These are phyloP conservation scores for Aspergillus felis DNA, from an alignment of 2,329 filamentous ascomycete species.

Conservation along the genomic window DNA sequence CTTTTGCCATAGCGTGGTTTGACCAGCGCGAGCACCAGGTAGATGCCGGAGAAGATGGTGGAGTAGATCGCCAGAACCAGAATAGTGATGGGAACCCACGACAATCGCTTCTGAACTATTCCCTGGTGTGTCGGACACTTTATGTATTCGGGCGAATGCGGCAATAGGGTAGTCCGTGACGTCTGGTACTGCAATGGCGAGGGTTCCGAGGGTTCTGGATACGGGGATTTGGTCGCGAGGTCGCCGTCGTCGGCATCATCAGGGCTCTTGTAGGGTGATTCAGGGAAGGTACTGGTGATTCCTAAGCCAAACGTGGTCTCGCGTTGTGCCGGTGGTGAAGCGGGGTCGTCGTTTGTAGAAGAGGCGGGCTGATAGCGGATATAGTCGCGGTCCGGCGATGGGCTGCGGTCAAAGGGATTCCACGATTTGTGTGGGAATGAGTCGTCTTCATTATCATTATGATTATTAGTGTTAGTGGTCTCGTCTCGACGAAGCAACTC, in stretches of 20 bases:
- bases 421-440: not conserved
- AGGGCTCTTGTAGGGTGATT: not conserved
- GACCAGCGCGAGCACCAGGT: constrained; percentile 57
- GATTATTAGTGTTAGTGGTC: not conserved
- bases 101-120: constrained; percentile 29
- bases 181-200: not conserved
- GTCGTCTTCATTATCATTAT: not conserved
- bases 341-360: not conserved
- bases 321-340: not conserved
- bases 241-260: not conserved
- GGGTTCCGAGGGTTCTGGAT: not conserved
- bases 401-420: constrained; percentile 1
- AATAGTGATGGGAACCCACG: constrained; percentile 35
- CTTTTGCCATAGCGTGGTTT: constrained; percentile 59
- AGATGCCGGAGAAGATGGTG: constrained; percentile 45
- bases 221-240: not conserved
- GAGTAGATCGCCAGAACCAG: constrained; percentile 36
- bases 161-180: constrained; percentile 6
- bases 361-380: constrained; percentile 4
- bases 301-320: not conserved
- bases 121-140: constrained; percentile 28
- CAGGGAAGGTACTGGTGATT: not conserved
- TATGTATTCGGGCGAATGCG: constrained; percentile 1
- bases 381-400: constrained; percentile 1
- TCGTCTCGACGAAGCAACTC: not conserved